Percentiles rank a stretch among this genome's conserved stretches.
Conservation (phyloP, 2,329 filamentous ascomycete species). For the Calonectria leucothoes region DNA sequence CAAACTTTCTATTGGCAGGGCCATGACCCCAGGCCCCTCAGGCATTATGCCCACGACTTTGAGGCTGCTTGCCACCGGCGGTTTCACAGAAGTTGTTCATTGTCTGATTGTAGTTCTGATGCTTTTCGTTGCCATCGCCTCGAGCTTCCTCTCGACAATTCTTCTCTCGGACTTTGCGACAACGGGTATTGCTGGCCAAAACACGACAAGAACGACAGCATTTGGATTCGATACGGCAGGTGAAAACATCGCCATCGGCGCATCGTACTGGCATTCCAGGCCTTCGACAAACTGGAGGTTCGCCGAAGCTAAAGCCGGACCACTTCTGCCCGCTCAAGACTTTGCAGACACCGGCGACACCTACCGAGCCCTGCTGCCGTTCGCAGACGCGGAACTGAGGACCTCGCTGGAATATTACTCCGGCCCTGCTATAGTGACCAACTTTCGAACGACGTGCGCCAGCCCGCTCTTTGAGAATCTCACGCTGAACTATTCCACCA, state of each 20-base stretch:
- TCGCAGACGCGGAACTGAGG: not conserved
- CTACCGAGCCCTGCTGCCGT: conserved; percentile 15
- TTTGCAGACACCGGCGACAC: conserved; percentile 5
- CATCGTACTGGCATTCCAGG: conserved; percentile 22
- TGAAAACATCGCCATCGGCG: not conserved
- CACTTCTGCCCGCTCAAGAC: not conserved
- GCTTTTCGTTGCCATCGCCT: not conserved
- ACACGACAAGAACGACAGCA: not conserved
- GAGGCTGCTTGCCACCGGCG: fast-evolving
- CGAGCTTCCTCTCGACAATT: conserved; percentile 18
- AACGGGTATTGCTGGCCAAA: not conserved
- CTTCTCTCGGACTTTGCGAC: conserved; percentile 21
- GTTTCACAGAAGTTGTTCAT: not conserved
- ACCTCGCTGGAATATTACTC: not conserved
- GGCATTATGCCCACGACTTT: conserved; percentile 17
- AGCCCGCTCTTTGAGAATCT: not conserved
- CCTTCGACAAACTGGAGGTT: conserved; percentile 26
- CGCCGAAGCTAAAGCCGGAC: not conserved
- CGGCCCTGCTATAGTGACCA: not conserved
- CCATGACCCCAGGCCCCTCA: not conserved
- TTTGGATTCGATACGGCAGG: not conserved
- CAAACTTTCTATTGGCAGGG: conserved; percentile 2
- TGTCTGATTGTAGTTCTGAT: not conserved
- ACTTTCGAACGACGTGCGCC: not conserved
- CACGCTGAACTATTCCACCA: not conserved